These are phyloP conservation scores for Tylopilus felleus DNA, from an alignment of 768 basidiomycete species.

Conservation along the genomic window DNA sequence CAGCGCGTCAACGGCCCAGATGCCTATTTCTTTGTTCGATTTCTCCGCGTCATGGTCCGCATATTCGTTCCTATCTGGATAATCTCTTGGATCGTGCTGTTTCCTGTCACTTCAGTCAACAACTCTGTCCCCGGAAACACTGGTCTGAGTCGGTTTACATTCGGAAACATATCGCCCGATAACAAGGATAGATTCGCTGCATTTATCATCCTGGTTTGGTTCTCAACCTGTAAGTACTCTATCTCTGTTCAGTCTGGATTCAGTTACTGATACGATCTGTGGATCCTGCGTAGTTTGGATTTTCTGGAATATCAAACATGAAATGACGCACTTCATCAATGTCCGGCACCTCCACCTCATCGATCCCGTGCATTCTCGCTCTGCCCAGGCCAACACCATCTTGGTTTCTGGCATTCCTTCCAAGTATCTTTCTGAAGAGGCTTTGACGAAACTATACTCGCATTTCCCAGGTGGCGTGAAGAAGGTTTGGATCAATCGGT, in stretches of 20 bases:
- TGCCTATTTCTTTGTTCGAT: slow-evolving; percentile 92
- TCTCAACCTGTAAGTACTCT: slow-evolving; percentile 66
- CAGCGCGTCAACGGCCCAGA: slow-evolving; percentile 77
- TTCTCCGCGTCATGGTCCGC: slow-evolving; percentile 78
- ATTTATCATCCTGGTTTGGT: slow-evolving; percentile 71
- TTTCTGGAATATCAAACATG: slow-evolving; percentile 72
- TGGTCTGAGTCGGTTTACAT: slow-evolving; percentile 70
- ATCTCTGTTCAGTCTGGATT: not conserved
- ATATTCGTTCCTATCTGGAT: slow-evolving; percentile 90
- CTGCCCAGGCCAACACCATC: slow-evolving; percentile 86
- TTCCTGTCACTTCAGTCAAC: slow-evolving; percentile 67
- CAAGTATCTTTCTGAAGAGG: slow-evolving; percentile 68
- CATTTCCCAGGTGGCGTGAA: slow-evolving; percentile 87
- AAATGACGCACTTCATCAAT: slow-evolving; percentile 78
- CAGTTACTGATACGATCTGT: not conserved
- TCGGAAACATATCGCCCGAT: slow-evolving; percentile 65
- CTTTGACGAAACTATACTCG: slow-evolving; percentile 67
- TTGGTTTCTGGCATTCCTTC: slow-evolving; percentile 87
- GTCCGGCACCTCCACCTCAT: slow-evolving; percentile 83
- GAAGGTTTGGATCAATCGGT: slow-evolving; percentile 91
- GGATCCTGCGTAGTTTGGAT: slow-evolving; percentile 63
- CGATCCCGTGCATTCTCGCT: slow-evolving; percentile 63
- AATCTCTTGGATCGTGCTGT: slow-evolving; percentile 79
- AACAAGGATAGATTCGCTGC: slow-evolving; percentile 65
- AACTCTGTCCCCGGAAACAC: slow-evolving; percentile 43